These are phyloP conservation scores for Gonapodya sp. DNA, from an alignment of 192 early-diverging fungal species.

Conservation along the genomic window DNA sequence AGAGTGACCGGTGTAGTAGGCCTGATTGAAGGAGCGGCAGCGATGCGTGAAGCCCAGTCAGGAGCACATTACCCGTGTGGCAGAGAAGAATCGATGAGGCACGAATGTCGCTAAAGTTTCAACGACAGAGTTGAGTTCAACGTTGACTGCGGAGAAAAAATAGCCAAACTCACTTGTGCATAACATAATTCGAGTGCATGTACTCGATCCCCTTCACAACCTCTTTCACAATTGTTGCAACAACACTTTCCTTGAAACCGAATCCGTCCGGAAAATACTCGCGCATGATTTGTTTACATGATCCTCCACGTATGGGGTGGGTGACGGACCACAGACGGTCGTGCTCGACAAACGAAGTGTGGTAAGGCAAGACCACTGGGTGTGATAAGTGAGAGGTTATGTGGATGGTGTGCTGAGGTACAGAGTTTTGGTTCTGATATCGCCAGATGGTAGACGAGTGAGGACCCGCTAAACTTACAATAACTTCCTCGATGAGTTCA, in stretches of 20 bases:
- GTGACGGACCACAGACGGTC: constrained; percentile 52
- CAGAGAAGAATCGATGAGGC: constrained; percentile 49
- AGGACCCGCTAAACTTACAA: constrained; percentile 18
- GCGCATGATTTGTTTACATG: constrained; percentile 35
- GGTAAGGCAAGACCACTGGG: constrained; percentile 43
- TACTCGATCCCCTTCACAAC: constrained; percentile 40
- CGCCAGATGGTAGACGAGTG: too few species aligned
- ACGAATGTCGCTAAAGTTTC: constrained; percentile 36
- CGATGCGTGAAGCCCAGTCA: constrained; percentile 34
- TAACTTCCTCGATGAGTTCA: constrained; percentile 45
- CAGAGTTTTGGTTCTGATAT: too few species aligned
- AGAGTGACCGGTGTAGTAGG: constrained; percentile 18
- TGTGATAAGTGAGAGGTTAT: constrained; percentile 36
- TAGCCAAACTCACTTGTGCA: constrained; percentile 49
- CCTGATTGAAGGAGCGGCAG: neutral
- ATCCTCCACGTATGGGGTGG: constrained; percentile 34
- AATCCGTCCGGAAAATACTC: constrained; percentile 34
- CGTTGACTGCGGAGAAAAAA: too few species aligned
- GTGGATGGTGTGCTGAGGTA: constrained; percentile 35
- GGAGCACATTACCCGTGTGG: constrained; percentile 33
- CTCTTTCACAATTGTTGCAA: constrained; percentile 42
- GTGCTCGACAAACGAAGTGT: constrained; percentile 36
- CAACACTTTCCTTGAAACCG: constrained; percentile 28
- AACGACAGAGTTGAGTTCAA: too few species aligned
- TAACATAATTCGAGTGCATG: constrained; percentile 45